Conservation (phyloP, 2,329 filamentous ascomycete genomes). For the Davidsoniella australis region DNA sequence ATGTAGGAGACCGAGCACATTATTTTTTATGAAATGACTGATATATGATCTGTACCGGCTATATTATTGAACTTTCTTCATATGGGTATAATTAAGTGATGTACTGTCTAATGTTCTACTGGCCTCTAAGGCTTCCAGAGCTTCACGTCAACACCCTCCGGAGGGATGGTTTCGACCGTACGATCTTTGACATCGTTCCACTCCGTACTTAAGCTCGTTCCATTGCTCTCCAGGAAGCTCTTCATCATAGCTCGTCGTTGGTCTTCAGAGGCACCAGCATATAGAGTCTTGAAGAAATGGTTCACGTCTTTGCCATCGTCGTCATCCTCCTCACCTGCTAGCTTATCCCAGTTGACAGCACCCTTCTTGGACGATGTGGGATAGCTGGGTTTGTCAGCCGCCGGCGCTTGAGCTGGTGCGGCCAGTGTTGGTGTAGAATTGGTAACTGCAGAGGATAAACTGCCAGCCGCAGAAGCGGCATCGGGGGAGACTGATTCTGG, state of each 20-base stretch:
- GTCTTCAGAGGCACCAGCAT: conserved; percentile 58
- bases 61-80: not conserved
- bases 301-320: conserved; percentile 46
- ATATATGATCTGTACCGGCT: not conserved
- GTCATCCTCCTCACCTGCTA: conserved; percentile 37
- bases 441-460: conserved; percentile 1
- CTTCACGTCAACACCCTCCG: conserved; percentile 62
- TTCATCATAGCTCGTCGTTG: conserved; percentile 93
- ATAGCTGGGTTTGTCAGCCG: conserved; percentile 38
- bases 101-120: not conserved
- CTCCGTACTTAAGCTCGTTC: conserved; percentile 79
- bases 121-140: conserved; percentile 34
- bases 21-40: not conserved
- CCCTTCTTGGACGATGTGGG: conserved; percentile 74
- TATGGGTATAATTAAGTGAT: not conserved
- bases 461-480: conserved; percentile 18
- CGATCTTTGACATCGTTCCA: conserved; percentile 66
- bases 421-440: conserved; percentile 4
- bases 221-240: conserved; percentile 85
- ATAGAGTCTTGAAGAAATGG: conserved; percentile 79
- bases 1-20: not conserved
- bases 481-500: conserved; percentile 1
- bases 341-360: conserved; percentile 81
- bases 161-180: conserved; percentile 55
- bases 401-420: not conserved